Base-by-base conservation (phyloP, 768 basidiomycete genomes). In the Mycena vitilis region DNA sequence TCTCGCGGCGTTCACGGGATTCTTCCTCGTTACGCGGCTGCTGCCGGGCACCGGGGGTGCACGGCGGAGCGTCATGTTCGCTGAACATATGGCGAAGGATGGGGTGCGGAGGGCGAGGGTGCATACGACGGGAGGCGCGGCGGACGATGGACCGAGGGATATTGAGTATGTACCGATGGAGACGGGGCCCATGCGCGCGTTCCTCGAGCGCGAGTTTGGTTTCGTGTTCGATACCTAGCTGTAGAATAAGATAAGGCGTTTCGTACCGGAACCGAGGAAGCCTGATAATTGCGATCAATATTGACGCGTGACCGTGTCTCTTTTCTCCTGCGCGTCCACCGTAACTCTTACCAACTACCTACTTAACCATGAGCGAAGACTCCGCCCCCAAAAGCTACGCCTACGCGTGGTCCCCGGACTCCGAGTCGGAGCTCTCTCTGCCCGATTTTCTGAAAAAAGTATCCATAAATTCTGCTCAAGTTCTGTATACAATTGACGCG, bases 361-460 rank as follows among this genome's bases (percentile, higher is more conserved):
- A 5, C 20, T 12, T 12, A 10, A 53, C 55, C 52, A 70, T 66
- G 36, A 74, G 75, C 44, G 86, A 89, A 48, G 87, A 89, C 71
- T 22, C 51, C 18, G 48, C 84, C 8, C 82, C 84, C 30, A 12
- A 71, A 5, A 72, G 64, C 13, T 87, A 90, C 73, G 80, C 78
- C 30, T 92, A 91, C 73, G 72, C 78, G 2, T 92, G 90, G 90
- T 77, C 78, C 4, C 72, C 82, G 5, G 73, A 79, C 1, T 83
- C 84, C 3, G 75, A 81, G 30, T 83, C 84, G 3, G 75, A 81
- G 30, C 20, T 82, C 36, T 71, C 85, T 13, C 76, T 91, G 20
- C 72, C 86, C 23, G 85, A 87, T 16, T 92, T 89, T 72, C 74
- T 90, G 60, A 76, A 75, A 44, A 90, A 91, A 79, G 90, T 86